Conservation (phyloP, 331 rosid species). For the Rhamnella rubrinervis region DNA sequence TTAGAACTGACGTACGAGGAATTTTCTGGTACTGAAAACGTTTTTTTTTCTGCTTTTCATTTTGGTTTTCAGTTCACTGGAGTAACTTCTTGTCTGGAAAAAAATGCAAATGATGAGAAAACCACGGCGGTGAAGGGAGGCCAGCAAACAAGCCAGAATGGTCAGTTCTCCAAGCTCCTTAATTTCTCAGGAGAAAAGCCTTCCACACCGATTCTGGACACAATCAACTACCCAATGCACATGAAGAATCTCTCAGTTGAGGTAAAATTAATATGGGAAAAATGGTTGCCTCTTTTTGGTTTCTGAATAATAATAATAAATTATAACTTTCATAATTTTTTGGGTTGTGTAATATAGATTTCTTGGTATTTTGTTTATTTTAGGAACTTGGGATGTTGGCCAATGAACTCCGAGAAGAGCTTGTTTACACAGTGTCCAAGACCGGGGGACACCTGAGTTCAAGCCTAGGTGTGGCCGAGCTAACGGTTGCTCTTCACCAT, state of each 20-base stretch:
- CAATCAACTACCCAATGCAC: conserved; percentile 54
- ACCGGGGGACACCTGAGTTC: conserved; percentile 66
- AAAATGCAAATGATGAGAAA: conserved; percentile 14
- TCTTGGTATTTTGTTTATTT: neutral
- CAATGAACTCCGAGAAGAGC: conserved; percentile 59
- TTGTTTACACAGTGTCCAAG: conserved; percentile 55
- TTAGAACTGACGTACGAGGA: no score
- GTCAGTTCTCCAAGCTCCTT: conserved; percentile 7
- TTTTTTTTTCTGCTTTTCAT: neutral
- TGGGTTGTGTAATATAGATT: neutral
- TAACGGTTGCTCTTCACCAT: conserved; percentile 71
- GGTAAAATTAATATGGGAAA: conserved; percentile 21
- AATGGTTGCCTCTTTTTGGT: no score
- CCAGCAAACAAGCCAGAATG: conserved; percentile 1
- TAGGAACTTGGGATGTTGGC: conserved; percentile 53
- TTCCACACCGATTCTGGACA: conserved; percentile 55
- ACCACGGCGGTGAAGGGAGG: conserved; percentile 5
- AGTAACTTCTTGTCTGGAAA: conserved; percentile 14
- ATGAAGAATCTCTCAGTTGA: conserved; percentile 51
- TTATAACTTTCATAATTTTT: neutral
- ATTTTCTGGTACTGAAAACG: no score
- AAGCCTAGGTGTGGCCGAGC: conserved; percentile 64
- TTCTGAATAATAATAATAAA: neutral
- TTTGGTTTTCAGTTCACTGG: conserved; percentile 32
- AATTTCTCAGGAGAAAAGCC: conserved; percentile 65